A percentile compares a stretch with the other conserved stretches of the same genome.
Conservation (phyloP, 2,329 filamentous ascomycete species). For the Aspergillus nomiae region DNA sequence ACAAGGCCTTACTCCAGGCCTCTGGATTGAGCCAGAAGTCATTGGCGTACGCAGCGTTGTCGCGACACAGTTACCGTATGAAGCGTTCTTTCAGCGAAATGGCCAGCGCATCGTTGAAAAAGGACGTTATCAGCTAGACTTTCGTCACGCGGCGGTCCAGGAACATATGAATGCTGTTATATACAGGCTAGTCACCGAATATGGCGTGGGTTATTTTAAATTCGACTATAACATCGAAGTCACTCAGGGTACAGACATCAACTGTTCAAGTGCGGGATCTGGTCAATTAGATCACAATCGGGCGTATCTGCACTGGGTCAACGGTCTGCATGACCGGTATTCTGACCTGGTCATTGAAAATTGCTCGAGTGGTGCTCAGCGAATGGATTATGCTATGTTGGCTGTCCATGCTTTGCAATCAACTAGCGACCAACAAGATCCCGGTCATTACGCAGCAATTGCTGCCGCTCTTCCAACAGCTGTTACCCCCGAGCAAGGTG, state of each 20-base stretch:
- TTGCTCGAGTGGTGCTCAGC: slow-evolving; percentile 39
- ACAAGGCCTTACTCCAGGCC: slow-evolving; percentile 31
- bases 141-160: slow-evolving; percentile 28
- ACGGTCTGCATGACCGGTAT: slow-evolving; percentile 27
- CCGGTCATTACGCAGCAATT: slow-evolving; percentile 34
- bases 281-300: slow-evolving; percentile 34
- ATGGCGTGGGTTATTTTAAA: slow-evolving; percentile 38
- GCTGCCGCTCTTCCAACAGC: slow-evolving; percentile 35
- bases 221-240: slow-evolving; percentile 44
- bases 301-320: slow-evolving; percentile 37
- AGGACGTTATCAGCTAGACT: slow-evolving; percentile 39
- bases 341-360: slow-evolving; percentile 38
- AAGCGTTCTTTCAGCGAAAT: slow-evolving; percentile 37
- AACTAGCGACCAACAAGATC: slow-evolving; percentile 41
- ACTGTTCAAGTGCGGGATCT: slow-evolving; percentile 23
- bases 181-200: slow-evolving; percentile 25
- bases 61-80: slow-evolving; percentile 26
- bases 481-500: slow-evolving; percentile 39
- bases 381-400: slow-evolving; percentile 41
- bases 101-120: slow-evolving; percentile 35
- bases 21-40: slow-evolving; percentile 43
- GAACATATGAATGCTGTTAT: slow-evolving; percentile 28
- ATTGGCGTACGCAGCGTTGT: slow-evolving; percentile 33
- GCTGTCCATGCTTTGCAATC: slow-evolving; percentile 35
- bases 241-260: slow-evolving; percentile 34